Evolutionary conservation across 2,329 filamentous ascomycete genomes (phyloP).

Genomic region (Periconia sp.): DNA sequence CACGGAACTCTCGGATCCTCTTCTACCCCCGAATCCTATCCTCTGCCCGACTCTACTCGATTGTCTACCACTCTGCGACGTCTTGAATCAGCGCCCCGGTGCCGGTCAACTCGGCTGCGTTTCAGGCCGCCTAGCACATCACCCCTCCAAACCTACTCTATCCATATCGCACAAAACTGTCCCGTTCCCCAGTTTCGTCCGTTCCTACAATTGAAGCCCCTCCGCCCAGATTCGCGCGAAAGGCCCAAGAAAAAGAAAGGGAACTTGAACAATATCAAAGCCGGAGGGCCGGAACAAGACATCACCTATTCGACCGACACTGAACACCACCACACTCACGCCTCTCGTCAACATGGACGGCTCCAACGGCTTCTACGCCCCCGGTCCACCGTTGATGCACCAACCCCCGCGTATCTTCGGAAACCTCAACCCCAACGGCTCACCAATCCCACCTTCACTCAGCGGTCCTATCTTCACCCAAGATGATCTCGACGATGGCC

Average conservation of each 20-base stretch:
- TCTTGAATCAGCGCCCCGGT: constrained; percentile 18
- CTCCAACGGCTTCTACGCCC: constrained; percentile 36
- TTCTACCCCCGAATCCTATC: constrained; percentile 13
- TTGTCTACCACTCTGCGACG: constrained; percentile 32
- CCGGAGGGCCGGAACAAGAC: too few species aligned
- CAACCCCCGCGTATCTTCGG: constrained; percentile 45
- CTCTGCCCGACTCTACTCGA: constrained; percentile 17
- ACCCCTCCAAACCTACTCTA: constrained; percentile 15
- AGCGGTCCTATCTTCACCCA: constrained; percentile 48
- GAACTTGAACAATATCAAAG: not conserved
- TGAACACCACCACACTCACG: too few species aligned
- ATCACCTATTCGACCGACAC: too few species aligned
- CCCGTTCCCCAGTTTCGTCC: constrained; percentile 8
- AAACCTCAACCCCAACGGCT: constrained; percentile 38
- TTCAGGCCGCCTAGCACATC: constrained; percentile 28
- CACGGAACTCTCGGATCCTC: constrained; percentile 27
- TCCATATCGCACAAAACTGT: constrained; percentile 28
- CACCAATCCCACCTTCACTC: constrained; percentile 36
- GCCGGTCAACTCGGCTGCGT: constrained; percentile 27
- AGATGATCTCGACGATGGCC: constrained; percentile 54
- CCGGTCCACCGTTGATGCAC: constrained; percentile 40
- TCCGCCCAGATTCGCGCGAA: not conserved
- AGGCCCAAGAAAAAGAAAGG: not conserved
- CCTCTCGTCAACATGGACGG: constrained; percentile 31
- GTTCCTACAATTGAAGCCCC: constrained; percentile 11